Percentiles rank a stretch among this genome's conserved stretches.
These are phyloP conservation scores for Monosporascus sp. DNA, from an alignment of 2,329 filamentous ascomycete species.

Conservation along the genomic window DNA sequence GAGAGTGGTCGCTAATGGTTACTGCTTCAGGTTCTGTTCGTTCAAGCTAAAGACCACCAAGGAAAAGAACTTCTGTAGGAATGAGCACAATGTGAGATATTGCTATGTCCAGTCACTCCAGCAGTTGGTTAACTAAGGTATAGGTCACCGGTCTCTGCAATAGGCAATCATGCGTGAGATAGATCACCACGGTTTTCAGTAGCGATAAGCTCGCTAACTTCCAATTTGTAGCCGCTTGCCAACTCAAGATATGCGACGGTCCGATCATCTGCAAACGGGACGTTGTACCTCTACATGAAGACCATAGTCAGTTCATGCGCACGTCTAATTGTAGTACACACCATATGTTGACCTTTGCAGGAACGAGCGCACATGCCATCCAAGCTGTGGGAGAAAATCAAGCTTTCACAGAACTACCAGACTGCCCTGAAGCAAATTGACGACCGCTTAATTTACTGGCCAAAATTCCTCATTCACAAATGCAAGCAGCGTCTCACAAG, in stretches of 20 bases:
- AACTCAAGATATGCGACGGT: conserved; percentile 93
- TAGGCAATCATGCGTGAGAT: conserved; percentile 1
- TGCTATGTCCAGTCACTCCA: conserved; percentile 44
- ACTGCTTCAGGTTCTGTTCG: conserved; percentile 60
- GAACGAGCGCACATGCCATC: conserved; percentile 73
- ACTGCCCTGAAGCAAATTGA: conserved; percentile 86
- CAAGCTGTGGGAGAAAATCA: conserved; percentile 92
- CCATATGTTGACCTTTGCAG: conserved; percentile 4
- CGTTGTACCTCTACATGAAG: conserved; percentile 95
- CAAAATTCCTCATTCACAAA: conserved; percentile 88
- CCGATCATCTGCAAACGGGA: conserved; percentile 72
- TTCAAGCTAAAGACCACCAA: conserved; percentile 94
- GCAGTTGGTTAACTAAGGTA: background rate
- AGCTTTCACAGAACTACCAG: conserved; percentile 83
- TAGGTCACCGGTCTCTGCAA: conserved; percentile 47
- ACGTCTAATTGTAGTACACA: background rate
- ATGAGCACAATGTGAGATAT: conserved; percentile 33
- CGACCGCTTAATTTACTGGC: conserved; percentile 83
- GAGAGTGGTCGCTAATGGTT: background rate
- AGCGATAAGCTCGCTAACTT: background rate
- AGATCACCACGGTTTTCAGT: background rate
- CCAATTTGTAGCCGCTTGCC: conserved; percentile 69
- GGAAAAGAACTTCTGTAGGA: conserved; percentile 83
- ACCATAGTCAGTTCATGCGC: conserved; percentile 51
- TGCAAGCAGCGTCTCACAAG: conserved; percentile 94